Evolutionary conservation across 2,329 filamentous ascomycete species (phyloP), one percentile per base, ranked within the genome.

Genomic region (Dryadomyces quercivorus): DNA sequence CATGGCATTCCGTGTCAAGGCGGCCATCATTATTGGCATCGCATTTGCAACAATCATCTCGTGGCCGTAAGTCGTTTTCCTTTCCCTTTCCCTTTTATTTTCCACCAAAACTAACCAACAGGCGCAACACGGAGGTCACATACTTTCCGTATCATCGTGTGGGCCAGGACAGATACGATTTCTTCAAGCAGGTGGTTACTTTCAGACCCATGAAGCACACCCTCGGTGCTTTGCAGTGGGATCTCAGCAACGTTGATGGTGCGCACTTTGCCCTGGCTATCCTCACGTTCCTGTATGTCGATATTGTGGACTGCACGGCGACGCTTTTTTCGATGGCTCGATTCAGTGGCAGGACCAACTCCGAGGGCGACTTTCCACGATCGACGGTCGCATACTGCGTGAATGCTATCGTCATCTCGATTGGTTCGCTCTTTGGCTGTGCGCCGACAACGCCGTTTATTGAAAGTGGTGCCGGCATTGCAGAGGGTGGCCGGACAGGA

Each of bases 271-370:
- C 77, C 10, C 72, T 88, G 4, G 84, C 85, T 0, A 77, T 89
- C 52, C 82, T 89, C 63, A 89, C 86, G 1, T 88, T 90, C 64
- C 75, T 90, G 2, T 89, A 89, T 57, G 86, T 90, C 51, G 86
- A 89, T 62, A 86, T 89, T 60, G 82, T 90, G 57, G 86, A 90
- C 64, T 84, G 82, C 62, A 89, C 86, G 0, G 86, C 85, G 45
- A 89, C 85, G 0, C 70, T 89, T 42, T 89, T 88, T 69, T 86
- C 84, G n/a, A 89, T 90, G 85, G 86, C 85, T 1, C 82, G 84
- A 21, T 88, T 88, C 69, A 83, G 80, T 58, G 62, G 61, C 60
- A 86, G 60, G 75, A 84, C 63, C 68, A 76, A 60, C 3, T 57
- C 60, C 18, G 81, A 85, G 2, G 81, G 84, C n/a, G 88, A 94